Base-by-base conservation (phyloP, 1,139 yeast genomes). In the Taiozyma sp. region DNA sequence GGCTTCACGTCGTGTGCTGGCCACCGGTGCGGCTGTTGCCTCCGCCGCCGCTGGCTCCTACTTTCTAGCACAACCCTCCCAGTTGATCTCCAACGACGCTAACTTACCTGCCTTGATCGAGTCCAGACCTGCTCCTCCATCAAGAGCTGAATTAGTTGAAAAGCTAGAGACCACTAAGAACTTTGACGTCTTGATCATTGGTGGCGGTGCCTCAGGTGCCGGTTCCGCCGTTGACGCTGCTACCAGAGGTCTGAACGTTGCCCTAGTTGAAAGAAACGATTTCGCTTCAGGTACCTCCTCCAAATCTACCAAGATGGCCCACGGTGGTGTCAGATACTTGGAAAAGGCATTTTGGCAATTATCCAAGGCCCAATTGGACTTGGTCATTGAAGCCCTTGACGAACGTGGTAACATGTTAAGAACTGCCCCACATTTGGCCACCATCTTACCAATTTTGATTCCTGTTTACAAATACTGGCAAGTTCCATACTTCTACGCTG, bases 391-490 rank as follows among this genome's bases (percentile, higher is more conserved):
- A 72, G 97, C 98, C 24, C 78, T 92, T 55, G 87, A 88, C 66
- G 98, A 92, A 73, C 83, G 98, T 69, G 90, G 89, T 54, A 88
- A 88, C 63, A 86, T 92, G 79, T 73, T 92, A 63, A 81, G 88
- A 66, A 90, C 95, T 59, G 98, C 98, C 44, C 98, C 98, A 48
- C 97, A 92, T 69, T 79, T 92, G 62, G 84, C 93, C 57, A 76
- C 87, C 54, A 83, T 93, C 50, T 78, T 92, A 62, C 98, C 98
- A 43, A 92, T 92, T 62, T 84, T 91, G 88, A 90, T 92, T 63
- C 98, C 98, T 24, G 92, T 91, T 56, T 92, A 92, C 76, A 84
- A 83, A 66, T 89, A 91, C 83, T 92, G 97, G 97, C 96, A 91
- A 74, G 81, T 90, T 54, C 98, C 98, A 49, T 92, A 92, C 74